phyloP scores from a whole-genome alignment of 345 rosid species.

The Noccaea caerulescens region DNA sequence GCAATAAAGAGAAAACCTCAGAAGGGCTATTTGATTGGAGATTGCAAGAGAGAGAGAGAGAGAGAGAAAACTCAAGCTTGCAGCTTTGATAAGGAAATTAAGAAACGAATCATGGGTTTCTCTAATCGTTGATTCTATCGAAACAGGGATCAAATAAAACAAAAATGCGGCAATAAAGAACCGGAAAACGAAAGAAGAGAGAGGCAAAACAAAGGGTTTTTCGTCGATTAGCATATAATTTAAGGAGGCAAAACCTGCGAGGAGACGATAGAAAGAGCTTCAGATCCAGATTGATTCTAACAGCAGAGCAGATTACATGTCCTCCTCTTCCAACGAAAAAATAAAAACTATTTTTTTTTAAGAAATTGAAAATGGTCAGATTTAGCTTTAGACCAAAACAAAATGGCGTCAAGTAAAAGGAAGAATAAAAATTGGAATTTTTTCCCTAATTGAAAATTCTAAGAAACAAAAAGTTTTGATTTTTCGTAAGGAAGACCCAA shows the following conservation, averaged over 20 bases:
- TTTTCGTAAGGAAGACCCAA: slow-evolving; percentile 37
- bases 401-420: slow-evolving; percentile 28
- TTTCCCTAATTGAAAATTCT: slow-evolving; percentile 31
- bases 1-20: not conserved
- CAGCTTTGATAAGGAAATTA: not conserved
- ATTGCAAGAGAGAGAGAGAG: too few relatives aligned
- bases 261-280: slow-evolving; percentile 30
- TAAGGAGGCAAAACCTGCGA: slow-evolving; percentile 25
- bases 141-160: slow-evolving; percentile 21
- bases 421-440: slow-evolving; percentile 20
- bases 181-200: not conserved
- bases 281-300: slow-evolving; percentile 47
- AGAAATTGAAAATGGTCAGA: slow-evolving; percentile 30
- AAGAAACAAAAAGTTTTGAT: slow-evolving; percentile 13
- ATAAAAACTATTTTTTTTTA: not conserved
- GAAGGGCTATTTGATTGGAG: not conserved
- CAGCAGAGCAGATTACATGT: slow-evolving; percentile 40
- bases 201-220: slow-evolving; percentile 10
- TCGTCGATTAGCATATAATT: slow-evolving; percentile 1
- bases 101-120: not conserved
- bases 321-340: slow-evolving; percentile 25
- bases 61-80: not conserved
- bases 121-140: slow-evolving; percentile 10
- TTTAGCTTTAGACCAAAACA: slow-evolving; percentile 41
- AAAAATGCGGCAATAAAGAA: slow-evolving; percentile 13